A percentile compares a stretch with the other conserved stretches of the same genome.
These are phyloP conservation scores for Ambrosiella cleistominuta DNA, from an alignment of 2,329 filamentous ascomycete genomes.

Conservation along the genomic window DNA sequence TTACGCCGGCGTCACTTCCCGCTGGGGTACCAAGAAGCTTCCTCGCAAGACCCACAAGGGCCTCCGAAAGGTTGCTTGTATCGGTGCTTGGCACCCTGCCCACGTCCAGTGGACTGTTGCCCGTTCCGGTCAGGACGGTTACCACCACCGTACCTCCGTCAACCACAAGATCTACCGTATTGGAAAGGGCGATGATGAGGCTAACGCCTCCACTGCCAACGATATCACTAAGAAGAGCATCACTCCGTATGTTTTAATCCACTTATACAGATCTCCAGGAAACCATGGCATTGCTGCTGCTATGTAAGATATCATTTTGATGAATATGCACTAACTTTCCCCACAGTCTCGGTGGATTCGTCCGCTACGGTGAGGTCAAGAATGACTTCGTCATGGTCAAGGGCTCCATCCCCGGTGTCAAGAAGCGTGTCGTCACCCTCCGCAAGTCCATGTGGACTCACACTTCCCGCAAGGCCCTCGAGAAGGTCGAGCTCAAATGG, in stretches of 20 bases:
- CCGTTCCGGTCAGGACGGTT: conserved; percentile 98
- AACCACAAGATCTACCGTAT: conserved; percentile 99
- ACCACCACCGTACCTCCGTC: conserved; percentile 99
- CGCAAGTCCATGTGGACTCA: conserved; percentile 98
- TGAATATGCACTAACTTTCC: conserved; percentile 1
- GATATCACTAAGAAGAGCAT: conserved; percentile 99
- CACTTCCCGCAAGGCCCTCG: conserved; percentile 84
- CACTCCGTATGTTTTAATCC: conserved; percentile 65
- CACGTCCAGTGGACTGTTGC: conserved; percentile 99
- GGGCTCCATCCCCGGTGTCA: conserved; percentile 91
- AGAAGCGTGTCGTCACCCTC: conserved; percentile 98
- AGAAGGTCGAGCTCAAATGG: conserved; percentile 99
- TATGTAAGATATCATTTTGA: conserved; percentile 14
- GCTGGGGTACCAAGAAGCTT: conserved; percentile 99
- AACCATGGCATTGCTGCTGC: neutral
- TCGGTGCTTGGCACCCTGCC: conserved; percentile 99
- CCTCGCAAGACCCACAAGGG: conserved; percentile 99
- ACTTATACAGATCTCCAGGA: neutral
- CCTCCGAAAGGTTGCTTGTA: conserved; percentile 99
- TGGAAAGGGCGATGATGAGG: conserved; percentile 77
- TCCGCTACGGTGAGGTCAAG: conserved; percentile 97
- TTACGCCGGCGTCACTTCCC: conserved; percentile 88
- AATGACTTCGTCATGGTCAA: conserved; percentile 98
- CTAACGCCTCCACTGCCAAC: conserved; percentile 84
- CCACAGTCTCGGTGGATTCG: conserved; percentile 86